Evolutionary conservation across 257 asterid genomes (phyloP), one percentile per base, ranked within the genome.

Genomic region (Solanum corneliomulleri): DNA sequence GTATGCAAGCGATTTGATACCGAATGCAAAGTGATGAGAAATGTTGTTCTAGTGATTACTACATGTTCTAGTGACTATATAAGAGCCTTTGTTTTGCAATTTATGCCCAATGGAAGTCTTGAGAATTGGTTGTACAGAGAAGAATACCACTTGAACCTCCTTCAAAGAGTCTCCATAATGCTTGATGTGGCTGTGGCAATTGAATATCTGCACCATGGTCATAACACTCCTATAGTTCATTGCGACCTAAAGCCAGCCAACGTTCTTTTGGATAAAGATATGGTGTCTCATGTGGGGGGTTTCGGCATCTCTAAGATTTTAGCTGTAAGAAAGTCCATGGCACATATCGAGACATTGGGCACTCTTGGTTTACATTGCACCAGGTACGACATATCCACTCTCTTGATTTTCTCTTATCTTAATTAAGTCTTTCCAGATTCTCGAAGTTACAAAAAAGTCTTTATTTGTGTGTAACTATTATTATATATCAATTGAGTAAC

Each of bases 361-460:
- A 90, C 92, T 14, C 80, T 91, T 35, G 92, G 92, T 33, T 90
- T 91, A 91, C 62, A 87, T 88, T 10, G 93, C 92, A 11, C 93
- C 91, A 88, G 93, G 93, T 89, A 89, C 15, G 21, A 66, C 5
- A 66, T 0, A 12, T 27, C 11, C 11, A 5, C 12, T 29, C 27
- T 21, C 31, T 45, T 39, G 21, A 15, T 39, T 69, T 9, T 31
- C 6, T 37, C 45, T 87, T 70, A 60, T 27, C 14, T 6, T 27
- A 5, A 29, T 68, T 13, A 68, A 6, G 6, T 39, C 11, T 7
- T 2, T 68, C 11, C 3, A 20, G 21, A 14, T 21, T 69, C 14
- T 18, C 62, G 6, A 74, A 74, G 10, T 9, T 5, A 75, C 11
- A 11, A 3, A 7, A 20, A 74, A 21, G 33, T 0, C 1, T 23